These are phyloP conservation scores for Mycoemilia scoparia DNA, from an alignment of 192 early-diverging fungal genomes.

Conservation along the genomic window DNA sequence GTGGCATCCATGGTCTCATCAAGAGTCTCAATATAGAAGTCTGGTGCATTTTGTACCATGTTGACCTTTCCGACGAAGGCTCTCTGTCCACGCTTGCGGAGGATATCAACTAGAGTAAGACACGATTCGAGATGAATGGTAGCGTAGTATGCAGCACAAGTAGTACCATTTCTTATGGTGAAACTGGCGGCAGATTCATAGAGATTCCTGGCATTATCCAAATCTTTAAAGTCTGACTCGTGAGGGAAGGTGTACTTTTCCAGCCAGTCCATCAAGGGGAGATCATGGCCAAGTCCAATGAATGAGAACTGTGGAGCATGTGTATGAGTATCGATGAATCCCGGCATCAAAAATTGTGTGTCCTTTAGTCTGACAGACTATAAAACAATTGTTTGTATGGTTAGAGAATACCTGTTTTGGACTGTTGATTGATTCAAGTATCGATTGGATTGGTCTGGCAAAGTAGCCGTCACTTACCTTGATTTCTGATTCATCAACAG, in stretches of 20 bases:
- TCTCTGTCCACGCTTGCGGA: conserved; percentile 68
- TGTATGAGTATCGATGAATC: conserved; percentile 84
- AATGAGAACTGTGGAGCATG: conserved; percentile 87
- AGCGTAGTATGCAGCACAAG: conserved; percentile 79
- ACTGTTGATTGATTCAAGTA: too few relatives aligned
- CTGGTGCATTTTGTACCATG: conserved; percentile 81
- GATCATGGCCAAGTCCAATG: conserved; percentile 73
- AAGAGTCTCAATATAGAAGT: conserved; percentile 56
- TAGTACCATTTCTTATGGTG: conserved; percentile 66
- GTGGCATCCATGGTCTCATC: conserved; percentile 49
- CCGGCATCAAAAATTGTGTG: conserved; percentile 70
- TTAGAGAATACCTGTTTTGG: too few relatives aligned
- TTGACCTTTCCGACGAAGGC: conserved; percentile 90
- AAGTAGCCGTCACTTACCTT: too few relatives aligned
- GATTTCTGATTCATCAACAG: conserved; percentile 1
- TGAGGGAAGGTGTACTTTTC: conserved; percentile 78
- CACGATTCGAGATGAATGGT: conserved; percentile 71
- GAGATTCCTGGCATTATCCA: conserved; percentile 41
- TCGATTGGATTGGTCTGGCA: too few relatives aligned
- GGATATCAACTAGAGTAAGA: conserved; percentile 51
- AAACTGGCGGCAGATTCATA: conserved; percentile 52
- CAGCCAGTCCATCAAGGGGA: conserved; percentile 80
- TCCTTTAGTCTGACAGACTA: conserved; percentile 13
- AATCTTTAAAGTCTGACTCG: conserved; percentile 54
- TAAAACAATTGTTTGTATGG: too few relatives aligned